These are phyloP conservation scores for Phtheirospermum japonicum DNA, from an alignment of 257 asterid genomes.

Conservation along the genomic window DNA sequence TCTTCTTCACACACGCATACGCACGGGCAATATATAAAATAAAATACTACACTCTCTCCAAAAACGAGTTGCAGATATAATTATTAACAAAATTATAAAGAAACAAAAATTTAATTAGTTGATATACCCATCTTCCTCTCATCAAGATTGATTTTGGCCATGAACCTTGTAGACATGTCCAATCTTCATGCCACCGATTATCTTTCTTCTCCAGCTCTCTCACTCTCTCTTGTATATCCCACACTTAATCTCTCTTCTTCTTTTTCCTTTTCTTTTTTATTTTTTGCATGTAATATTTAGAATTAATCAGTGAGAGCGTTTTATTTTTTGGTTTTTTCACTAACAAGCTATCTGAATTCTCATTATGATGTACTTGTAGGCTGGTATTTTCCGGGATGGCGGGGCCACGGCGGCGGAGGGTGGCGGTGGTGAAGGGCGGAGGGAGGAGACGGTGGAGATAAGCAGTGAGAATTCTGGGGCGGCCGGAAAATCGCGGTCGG, in stretches of 20 bases:
- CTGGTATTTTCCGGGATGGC: slow-evolving; percentile 68
- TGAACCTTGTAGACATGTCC: not conserved
- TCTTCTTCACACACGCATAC: not conserved
- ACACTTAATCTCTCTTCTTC: too few species aligned
- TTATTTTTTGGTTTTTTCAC: not conserved
- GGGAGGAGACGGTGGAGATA: slow-evolving; percentile 58
- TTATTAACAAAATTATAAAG: not conserved
- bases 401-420: slow-evolving; percentile 41
- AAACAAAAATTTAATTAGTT: too few species aligned
- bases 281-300: slow-evolving; percentile 14
- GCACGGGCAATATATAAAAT: not conserved
- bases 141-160: not conserved
- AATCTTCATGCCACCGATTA: slow-evolving; percentile 23
- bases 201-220: slow-evolving; percentile 66
- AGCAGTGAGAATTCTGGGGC: slow-evolving; percentile 79
- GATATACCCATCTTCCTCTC: not conserved
- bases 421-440: not conserved
- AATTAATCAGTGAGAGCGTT: not conserved
- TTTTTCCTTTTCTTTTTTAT: too few species aligned
- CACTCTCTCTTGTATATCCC: slow-evolving; percentile 65
- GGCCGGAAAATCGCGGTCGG: slow-evolving; percentile 52
- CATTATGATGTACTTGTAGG: slow-evolving; percentile 35
- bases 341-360: not conserved
- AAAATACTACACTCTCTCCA: not conserved
- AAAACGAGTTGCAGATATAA: not conserved